Evolutionary conservation across 1,284 basidiomycete genomes (phyloP), one percentile per base, ranked within the genome.

Genomic region (Lignosus rhinocerotis): DNA sequence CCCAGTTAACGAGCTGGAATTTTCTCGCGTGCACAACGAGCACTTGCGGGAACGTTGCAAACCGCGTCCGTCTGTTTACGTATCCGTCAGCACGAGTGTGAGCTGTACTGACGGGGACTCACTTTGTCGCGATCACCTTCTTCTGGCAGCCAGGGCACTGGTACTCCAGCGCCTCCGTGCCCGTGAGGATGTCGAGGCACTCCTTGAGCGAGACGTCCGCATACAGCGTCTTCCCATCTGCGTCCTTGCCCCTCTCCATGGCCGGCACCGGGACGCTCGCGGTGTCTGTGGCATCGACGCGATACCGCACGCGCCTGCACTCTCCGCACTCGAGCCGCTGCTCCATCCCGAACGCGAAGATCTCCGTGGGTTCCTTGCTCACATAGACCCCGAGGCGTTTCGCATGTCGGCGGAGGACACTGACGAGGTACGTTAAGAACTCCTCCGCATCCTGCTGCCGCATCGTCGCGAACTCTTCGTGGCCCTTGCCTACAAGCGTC

Each of bases 1-100:
- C 94, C 96, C 96, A 99, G 69, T 96, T 96, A 54, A 96, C 88
- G 6, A 98, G 83, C 74, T 96, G 93, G 79, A 98, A 98, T 68
- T 97, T 96, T 68, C 93, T 93, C 53, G 94, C 90, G 67, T 98
- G 96, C 0, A 99, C 73, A 5, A 96, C 88, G 0, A 99, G 81
- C 2, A 95, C 86, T 25, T 94, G 83, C 0, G 96, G 96, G 80
- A 96, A 95, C 0, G 92, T 90, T 6, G 91, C 83, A 67, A 99
- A 92, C 33, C 82, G 85, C 8, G 82, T 84, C 69, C 81, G 86
- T 75, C 88, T 95, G 50, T 19, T 12, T 31, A 11, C 33, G 52
- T 10, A 5, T 2, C 39, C 1, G 33, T 51, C 12, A 61, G 44
- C 12, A 42, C 14, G 10, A 11, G 17, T 16, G 25, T 19, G 21